Evolutionary conservation across 176 grass and related monocot species (phyloP).

Genomic region (Zoysia pacifica): DNA sequence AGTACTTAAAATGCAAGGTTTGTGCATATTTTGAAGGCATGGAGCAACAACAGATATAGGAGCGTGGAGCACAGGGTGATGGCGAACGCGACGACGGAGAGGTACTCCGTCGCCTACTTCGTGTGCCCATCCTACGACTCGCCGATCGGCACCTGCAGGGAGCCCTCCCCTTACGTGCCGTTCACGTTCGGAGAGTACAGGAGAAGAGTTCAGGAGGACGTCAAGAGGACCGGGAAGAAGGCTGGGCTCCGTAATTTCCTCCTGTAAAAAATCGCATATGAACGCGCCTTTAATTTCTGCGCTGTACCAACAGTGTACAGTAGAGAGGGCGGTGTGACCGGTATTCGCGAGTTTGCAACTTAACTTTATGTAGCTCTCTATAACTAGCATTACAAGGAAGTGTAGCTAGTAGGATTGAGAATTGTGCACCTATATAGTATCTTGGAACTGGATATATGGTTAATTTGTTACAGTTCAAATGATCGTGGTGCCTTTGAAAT

Average conservation of each 20-base stretch:
- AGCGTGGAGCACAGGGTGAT: conserved; percentile 88
- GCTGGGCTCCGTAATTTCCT: conserved; percentile 73
- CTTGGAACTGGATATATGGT: too few species aligned
- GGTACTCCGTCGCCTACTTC: conserved; percentile 82
- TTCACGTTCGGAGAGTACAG: conserved; percentile 94
- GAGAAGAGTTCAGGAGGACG: conserved; percentile 66
- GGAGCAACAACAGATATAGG: conserved; percentile 94
- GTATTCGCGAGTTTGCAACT: neutral
- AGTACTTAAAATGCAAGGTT: neutral
- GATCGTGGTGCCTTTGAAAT: too few species aligned
- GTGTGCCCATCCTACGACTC: conserved; percentile 80
- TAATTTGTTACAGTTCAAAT: neutral
- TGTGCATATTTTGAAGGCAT: conserved; percentile 51
- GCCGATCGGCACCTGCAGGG: conserved; percentile 59
- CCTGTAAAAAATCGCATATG: conserved; percentile 5
- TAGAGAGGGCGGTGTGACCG: neutral
- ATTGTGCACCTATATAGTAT: neutral
- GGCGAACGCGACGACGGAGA: conserved; percentile 56
- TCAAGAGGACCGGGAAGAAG: conserved; percentile 66
- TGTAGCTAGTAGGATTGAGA: neutral
- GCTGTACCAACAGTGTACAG: conserved; percentile 10
- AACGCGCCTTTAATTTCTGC: neutral
- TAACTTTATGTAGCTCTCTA: conserved; percentile 6
- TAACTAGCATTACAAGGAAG: neutral
- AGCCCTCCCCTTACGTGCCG: conserved; percentile 56